A percentile compares a stretch with the other conserved stretches of the same genome.
Evolutionary conservation across 352 stramenopile species (phyloP).

Genomic region (Saprolegnia diclina): DNA sequence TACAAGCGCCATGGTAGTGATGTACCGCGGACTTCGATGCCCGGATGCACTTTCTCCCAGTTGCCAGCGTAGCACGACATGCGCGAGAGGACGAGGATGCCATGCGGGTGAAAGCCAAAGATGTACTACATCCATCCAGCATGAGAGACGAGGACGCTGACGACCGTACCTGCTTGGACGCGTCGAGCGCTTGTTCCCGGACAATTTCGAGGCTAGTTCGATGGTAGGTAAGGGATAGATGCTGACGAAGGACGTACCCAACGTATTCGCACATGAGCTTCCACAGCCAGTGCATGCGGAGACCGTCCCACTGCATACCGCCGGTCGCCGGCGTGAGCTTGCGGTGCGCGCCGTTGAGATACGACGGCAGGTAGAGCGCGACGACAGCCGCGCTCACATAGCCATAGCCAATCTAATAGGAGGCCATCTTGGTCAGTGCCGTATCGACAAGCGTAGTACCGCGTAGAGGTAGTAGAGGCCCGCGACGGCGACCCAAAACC

Average conservation of each 20-base stretch:
- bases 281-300: slow-evolving; percentile 50
- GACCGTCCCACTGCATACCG: slow-evolving; percentile 44
- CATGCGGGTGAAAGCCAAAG: slow-evolving; percentile 67
- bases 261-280: slow-evolving; percentile 45
- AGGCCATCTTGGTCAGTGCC: not conserved
- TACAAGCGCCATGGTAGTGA: not conserved
- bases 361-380: slow-evolving; percentile 58
- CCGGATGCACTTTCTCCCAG: slow-evolving; percentile 64
- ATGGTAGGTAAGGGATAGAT: no score
- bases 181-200: slow-evolving; percentile 51
- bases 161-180: slow-evolving; percentile 34
- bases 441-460: not conserved
- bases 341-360: slow-evolving; percentile 47
- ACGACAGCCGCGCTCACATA: slow-evolving; percentile 48
- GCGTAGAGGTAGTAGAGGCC: slow-evolving; percentile 45
- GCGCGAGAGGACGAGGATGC: slow-evolving; percentile 62
- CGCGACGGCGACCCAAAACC: slow-evolving; percentile 38
- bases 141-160: not conserved
- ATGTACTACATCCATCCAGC: slow-evolving; percentile 40
- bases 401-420: slow-evolving; percentile 41
- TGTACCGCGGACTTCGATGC: slow-evolving; percentile 44
- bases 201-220: slow-evolving; percentile 52
- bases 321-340: slow-evolving; percentile 32
- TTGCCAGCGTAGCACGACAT: slow-evolving; percentile 54
- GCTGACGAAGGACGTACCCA: slow-evolving; percentile 30